phyloP scores from a whole-genome alignment of 2,329 filamentous ascomycete species.

The Beauveria rudraprayagi region DNA sequence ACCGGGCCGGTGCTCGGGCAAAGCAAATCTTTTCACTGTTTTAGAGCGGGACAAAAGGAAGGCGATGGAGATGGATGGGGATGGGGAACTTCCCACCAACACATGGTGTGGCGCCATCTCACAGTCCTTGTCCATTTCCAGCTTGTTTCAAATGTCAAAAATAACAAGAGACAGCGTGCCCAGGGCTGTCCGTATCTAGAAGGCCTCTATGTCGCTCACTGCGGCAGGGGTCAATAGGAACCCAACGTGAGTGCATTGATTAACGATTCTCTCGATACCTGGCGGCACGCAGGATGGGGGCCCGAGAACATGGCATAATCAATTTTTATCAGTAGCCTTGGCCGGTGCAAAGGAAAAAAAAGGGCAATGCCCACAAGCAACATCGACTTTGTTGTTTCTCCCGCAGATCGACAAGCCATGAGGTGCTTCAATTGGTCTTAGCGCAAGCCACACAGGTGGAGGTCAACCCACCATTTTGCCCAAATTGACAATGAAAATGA shows the following conservation, averaged over 20 bases:
- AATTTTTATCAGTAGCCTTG: no score
- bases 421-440: background rate
- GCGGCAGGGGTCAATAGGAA: background rate
- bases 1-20: conserved; percentile 7
- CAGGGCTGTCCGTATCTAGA: background rate
- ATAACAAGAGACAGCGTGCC: background rate
- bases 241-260: background rate
- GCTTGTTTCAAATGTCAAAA: conserved; percentile 4
- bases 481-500: background rate
- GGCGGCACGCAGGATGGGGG: background rate
- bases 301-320: no score
- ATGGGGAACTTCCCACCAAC: background rate
- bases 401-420: conserved; percentile 7
- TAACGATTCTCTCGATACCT: no score
- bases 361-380: background rate
- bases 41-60: background rate
- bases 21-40: background rate
- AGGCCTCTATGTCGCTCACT: background rate
- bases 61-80: background rate
- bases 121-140: conserved; percentile 3
- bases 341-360: background rate
- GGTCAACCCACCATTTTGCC: background rate
- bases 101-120: background rate
- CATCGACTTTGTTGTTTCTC: background rate
- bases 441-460: conserved; percentile 2